phyloP scores from a whole-genome alignment of 805 yeast genomes.

The Hanseniaspora thailandica region DNA sequence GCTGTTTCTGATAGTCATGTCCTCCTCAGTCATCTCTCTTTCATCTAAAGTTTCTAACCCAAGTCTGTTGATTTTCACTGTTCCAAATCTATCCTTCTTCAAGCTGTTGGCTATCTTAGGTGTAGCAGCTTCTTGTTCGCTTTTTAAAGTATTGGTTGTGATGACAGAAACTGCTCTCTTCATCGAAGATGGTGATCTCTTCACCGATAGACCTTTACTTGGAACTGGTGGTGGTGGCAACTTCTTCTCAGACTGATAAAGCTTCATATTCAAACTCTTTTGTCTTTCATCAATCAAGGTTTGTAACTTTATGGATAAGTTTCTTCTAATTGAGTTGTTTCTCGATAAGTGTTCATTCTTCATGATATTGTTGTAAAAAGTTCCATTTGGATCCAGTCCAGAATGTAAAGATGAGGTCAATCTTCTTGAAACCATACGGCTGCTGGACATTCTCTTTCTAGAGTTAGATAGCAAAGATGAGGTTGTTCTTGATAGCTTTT shows the following conservation, averaged over 20 bases:
- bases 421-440: constrained; percentile 4
- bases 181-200: constrained; percentile 29
- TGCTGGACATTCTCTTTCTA: background rate
- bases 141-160: constrained; percentile 15
- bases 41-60: background rate
- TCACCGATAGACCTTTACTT: constrained; percentile 23
- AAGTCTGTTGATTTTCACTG: constrained; percentile 2
- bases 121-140: background rate
- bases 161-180: constrained; percentile 30
- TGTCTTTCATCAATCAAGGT: constrained; percentile 2
- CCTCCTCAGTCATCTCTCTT: background rate
- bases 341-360: constrained; percentile 1
- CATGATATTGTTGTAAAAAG: constrained; percentile 12
- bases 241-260: constrained; percentile 16
- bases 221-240: constrained; percentile 19
- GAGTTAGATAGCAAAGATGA: background rate
- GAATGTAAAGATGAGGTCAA: constrained; percentile 9
- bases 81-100: background rate
- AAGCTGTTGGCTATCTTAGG: background rate
- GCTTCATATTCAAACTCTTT: background rate
- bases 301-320: background rate
- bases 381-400: constrained; percentile 1
- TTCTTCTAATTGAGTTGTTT: constrained; percentile 10
- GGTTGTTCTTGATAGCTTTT: constrained; percentile 2
- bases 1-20: constrained; percentile 10